A percentile compares a stretch with the other conserved stretches of the same genome.
Conservation (phyloP, 2,329 filamentous ascomycete species). For the Chaetomiaceae sp. region DNA sequence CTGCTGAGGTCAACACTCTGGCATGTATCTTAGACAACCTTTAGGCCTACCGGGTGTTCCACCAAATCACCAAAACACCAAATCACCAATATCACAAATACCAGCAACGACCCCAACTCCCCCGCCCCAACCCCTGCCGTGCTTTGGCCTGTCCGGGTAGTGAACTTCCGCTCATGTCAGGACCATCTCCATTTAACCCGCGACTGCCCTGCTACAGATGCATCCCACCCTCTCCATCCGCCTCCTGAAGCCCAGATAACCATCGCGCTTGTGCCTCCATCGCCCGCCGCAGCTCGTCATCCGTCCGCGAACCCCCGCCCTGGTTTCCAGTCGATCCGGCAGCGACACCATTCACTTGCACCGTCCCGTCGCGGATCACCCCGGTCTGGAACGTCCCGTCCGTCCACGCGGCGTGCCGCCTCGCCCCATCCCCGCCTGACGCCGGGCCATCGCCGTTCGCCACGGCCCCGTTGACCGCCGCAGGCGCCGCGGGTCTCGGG, state of each 20-base stretch:
- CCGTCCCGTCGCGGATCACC: constrained; percentile 45
- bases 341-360: constrained; percentile 36
- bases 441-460: not conserved
- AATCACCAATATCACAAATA: not conserved
- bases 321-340: constrained; percentile 9
- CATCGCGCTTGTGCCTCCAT: constrained; percentile 50
- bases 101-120: too few relatives aligned
- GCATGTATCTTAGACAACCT: constrained; percentile 1
- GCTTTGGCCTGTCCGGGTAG: too few relatives aligned
- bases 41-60: not conserved
- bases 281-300: constrained; percentile 52
- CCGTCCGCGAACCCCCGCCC: constrained; percentile 44
- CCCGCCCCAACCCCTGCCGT: too few relatives aligned
- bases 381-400: constrained; percentile 61
- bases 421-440: constrained; percentile 1
- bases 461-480: too few relatives aligned
- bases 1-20: not conserved
- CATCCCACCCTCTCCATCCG: constrained; percentile 53
- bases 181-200: too few relatives aligned
- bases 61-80: constrained; percentile 1
- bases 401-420: constrained; percentile 41
- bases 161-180: too few relatives aligned
- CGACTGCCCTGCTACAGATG: constrained; percentile 45
- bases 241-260: constrained; percentile 32
- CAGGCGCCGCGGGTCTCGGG: too few relatives aligned